phyloP scores from a whole-genome alignment of 345 rosid genomes.

The Corchorus capsularis region DNA sequence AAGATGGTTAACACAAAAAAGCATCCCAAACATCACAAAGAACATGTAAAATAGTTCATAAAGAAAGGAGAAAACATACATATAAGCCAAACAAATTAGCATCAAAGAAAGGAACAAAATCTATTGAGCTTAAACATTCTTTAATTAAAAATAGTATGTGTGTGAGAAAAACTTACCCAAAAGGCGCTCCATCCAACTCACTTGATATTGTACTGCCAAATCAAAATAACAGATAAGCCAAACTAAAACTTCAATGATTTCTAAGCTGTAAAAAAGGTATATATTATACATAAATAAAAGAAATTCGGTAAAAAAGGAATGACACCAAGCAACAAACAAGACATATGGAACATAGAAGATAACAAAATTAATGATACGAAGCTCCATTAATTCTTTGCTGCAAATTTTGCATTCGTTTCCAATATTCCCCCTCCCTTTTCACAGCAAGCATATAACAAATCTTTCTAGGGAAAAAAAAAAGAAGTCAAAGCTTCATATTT shows the following conservation, averaged over 20 bases:
- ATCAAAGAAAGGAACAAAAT: not conserved
- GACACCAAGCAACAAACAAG: not conserved
- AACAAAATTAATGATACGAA: not conserved
- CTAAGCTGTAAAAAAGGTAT: not conserved
- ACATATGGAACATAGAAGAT: not conserved
- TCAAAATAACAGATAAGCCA: constrained; percentile 11
- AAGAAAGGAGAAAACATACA: not conserved
- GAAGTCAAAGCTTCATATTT: not conserved
- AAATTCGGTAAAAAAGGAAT: not conserved
- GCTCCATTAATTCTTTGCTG: not conserved
- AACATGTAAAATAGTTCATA: not conserved
- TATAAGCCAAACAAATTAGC: not conserved
- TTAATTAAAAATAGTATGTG: not conserved
- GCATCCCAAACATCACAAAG: not conserved
- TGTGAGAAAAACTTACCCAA: constrained; percentile 52
- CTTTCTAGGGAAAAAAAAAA: not conserved
- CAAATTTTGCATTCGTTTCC: not conserved
- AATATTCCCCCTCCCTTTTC: not conserved
- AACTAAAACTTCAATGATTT: not conserved
- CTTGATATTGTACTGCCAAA: constrained; percentile 73
- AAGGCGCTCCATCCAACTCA: constrained; percentile 80
- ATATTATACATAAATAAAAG: not conserved
- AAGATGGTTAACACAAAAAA: not conserved
- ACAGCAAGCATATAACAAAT: not conserved
- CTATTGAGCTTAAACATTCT: not conserved